Evolutionary conservation across 1,284 basidiomycete genomes (phyloP).

Genomic region (Megacollybia platyphylla): DNA sequence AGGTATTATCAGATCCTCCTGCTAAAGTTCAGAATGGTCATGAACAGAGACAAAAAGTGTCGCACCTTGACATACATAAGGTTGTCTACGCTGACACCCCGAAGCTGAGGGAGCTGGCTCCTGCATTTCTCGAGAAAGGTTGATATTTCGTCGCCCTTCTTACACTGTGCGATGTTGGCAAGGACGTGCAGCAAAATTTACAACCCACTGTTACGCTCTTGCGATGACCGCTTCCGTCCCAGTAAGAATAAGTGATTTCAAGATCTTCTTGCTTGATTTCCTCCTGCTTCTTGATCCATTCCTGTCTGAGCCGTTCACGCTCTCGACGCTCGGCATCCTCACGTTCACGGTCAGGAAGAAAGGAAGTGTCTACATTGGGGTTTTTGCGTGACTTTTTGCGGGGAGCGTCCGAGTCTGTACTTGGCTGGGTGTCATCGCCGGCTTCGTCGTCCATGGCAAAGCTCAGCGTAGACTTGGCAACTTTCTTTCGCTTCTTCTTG

Average conservation of each 20-base stretch:
- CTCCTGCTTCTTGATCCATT: constrained; percentile 88
- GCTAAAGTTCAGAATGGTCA: neutral
- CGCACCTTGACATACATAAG: constrained; percentile 95
- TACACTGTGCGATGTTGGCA: constrained; percentile 50
- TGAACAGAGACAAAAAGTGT: constrained; percentile 2
- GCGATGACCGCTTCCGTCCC: constrained; percentile 96
- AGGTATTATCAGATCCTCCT: constrained; percentile 95
- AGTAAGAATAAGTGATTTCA: constrained; percentile 91
- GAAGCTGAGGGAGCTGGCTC: constrained; percentile 84
- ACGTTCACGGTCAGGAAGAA: constrained; percentile 92
- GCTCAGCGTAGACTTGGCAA: constrained; percentile 73
- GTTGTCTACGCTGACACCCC: constrained; percentile 86
- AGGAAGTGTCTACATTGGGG: constrained; percentile 94
- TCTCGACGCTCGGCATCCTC: constrained; percentile 86
- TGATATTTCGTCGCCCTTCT: constrained; percentile 92
- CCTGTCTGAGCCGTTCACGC: constrained; percentile 78
- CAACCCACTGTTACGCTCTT: constrained; percentile 77
- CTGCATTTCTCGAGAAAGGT: constrained; percentile 89
- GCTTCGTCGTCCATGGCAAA: constrained; percentile 75
- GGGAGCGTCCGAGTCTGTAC: constrained; percentile 41
- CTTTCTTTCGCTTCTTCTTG: constrained; percentile 84
- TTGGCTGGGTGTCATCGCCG: constrained; percentile 21
- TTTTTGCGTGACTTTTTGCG: constrained; percentile 85
- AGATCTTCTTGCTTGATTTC: constrained; percentile 82
- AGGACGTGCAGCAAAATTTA: constrained; percentile 1